Evolutionary conservation across 495 filamentous ascomycete genomes (phyloP), one percentile per base, ranked within the genome.

Genomic region (Xylona heveae): DNA sequence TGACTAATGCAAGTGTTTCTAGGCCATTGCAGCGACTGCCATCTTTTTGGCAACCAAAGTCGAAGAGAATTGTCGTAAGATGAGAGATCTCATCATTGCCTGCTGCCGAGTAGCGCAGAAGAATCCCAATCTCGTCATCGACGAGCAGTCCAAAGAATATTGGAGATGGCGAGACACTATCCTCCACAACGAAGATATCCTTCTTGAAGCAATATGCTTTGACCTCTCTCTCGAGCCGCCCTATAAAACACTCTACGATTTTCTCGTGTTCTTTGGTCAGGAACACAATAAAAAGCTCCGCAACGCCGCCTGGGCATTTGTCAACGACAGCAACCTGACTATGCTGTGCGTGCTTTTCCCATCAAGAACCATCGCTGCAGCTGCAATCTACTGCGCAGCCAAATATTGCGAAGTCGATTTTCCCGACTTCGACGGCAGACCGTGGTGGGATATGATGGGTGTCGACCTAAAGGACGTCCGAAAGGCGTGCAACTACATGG

Each of bases 131-230:
- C 63, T 91, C 33, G 51, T 76, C 7, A 75, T 97, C 16, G 85
- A 95, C 44, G 88, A 93, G 49, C 82, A 94, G 48, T 79, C 73
- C 25, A 94, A 92, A 40, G 88, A 95, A 39, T 97, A 78, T 48
- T 97, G 88, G 88, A 63, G 70, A 46, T 97, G 88, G 88, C 69
- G 78, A 29, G 88, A 99, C 44, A 82, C 73, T 33, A 85, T 99
- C 28, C 59, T 94, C 2, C 68, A 71, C 39, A 74, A 82, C 43
- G 88, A 99, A 55, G 91, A 95, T 43, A 53, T 81, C 26, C 68
- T 95, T 52, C 63, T 99, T 5, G 88, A 99, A 53, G 66, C 65
- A 25, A 60, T 95, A 21, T 95, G 88, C 46, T 99, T 99, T 48
- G 90, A 99, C 50, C 53, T 99, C 20, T 73, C 78, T 49, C 57